Base-by-base conservation (phyloP, 1,139 yeast genomes). In the Saccharomyces hybrid region DNA sequence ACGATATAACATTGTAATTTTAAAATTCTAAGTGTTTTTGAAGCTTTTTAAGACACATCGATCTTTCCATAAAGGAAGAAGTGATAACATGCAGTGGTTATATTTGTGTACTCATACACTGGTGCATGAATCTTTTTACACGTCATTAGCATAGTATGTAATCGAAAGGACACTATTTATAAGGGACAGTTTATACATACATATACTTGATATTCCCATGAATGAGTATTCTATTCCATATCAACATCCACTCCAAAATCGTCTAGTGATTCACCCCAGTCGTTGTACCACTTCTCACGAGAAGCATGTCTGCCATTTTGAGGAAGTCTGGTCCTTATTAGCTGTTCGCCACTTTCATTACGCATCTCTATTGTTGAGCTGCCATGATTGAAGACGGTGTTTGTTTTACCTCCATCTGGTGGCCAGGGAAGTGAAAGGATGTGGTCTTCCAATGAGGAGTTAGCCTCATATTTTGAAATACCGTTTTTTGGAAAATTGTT, bases 171-270 rank as follows among this genome's bases (percentile, higher is more conserved):
- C 8, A 6, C 27, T 5, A 38, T 27, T 25, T 25, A 20, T 28
- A 16, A 27, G 16, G 26, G 25, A 49, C 30, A 13, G 52, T 50
- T 28, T 16, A 25, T 25, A 5, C 13, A 30, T 25, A 5, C 23
- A 42, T 5, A 28, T 44, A 30, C 32, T n/a, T 16, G 28, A 20
- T 38, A 28, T 38, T 14, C 34, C 28, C 46, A 13, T 48, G 27
- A 30, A 8, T 23, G 23, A 8, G 14, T 38, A 9, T n/a, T 25
- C 26, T 56, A 60, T 61, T 83, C 90, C 0, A 84, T 81, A 2
- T 84, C 89, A 4, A 82, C 59, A 67, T 91, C 97, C 2, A 93
- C 98, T 1, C 98, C 98, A 68, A 82, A 90, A 70, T 89, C 97
- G 48, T 78, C 78, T 52, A 93, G 73, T 4, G 80, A 78, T 64